Conservation (phyloP, 2,329 filamentous ascomycete species). For the Westerdykella sp. region DNA sequence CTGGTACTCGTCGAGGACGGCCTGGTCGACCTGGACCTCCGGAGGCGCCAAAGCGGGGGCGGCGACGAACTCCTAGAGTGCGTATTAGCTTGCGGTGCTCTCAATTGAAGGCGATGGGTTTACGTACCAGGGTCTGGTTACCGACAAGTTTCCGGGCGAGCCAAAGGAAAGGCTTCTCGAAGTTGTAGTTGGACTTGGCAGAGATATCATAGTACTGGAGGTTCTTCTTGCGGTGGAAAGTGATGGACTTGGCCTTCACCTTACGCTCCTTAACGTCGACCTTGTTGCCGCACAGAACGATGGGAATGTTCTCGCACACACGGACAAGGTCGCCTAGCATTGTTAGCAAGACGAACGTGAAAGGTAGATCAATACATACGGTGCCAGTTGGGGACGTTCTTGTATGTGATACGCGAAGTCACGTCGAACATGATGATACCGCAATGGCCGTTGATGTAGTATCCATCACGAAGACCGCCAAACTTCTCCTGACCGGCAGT, state of each 20-base stretch:
- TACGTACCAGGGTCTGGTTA: constrained; percentile 73
- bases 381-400: constrained; percentile 99
- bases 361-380: constrained; percentile 59
- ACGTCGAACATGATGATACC: constrained; percentile 99
- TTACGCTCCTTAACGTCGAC: constrained; percentile 99
- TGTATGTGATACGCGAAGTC: constrained; percentile 99
- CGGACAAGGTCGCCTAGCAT: constrained; percentile 84
- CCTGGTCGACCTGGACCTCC: constrained; percentile 81
- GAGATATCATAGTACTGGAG: constrained; percentile 99
- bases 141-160: constrained; percentile 96
- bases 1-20: constrained; percentile 73
- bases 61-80: constrained; percentile 81
- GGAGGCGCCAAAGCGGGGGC: constrained; percentile 91
- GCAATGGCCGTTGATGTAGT: constrained; percentile 99
- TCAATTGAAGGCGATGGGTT: not conserved
- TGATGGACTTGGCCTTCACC: constrained; percentile 99
- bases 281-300: constrained; percentile 98
- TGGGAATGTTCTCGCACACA: constrained; percentile 98
- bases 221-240: constrained; percentile 99
- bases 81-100: constrained; percentile 15
- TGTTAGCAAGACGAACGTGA: constrained; percentile 11
- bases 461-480: constrained; percentile 96
- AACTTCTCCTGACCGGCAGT: constrained; percentile 99
- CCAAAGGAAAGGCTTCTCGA: constrained; percentile 99
- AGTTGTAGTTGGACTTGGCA: constrained; percentile 99